Conservation (phyloP, 2,329 filamentous ascomycete species). For the Mollisia scopiformis region DNA sequence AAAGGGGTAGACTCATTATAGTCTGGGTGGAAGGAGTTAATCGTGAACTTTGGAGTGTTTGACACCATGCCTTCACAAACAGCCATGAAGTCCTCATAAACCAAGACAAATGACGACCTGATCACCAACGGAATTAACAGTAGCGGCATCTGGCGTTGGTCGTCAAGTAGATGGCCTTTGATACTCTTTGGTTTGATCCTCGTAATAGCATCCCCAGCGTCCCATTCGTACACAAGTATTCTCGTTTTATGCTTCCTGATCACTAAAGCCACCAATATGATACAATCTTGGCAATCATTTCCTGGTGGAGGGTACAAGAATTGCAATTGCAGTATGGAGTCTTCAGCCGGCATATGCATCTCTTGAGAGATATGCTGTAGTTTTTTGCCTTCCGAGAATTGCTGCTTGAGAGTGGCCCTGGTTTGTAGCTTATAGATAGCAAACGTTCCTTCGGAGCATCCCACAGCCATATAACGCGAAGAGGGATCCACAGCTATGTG, state of each 20-base stretch:
- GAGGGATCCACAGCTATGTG: slow-evolving; percentile 78
- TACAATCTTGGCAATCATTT: slow-evolving; percentile 68
- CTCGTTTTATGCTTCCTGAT: slow-evolving; percentile 51
- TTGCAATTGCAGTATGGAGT: slow-evolving; percentile 82
- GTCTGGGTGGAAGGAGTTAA: slow-evolving; percentile 47
- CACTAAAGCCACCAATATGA: slow-evolving; percentile 75
- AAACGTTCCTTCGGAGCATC: slow-evolving; percentile 71
- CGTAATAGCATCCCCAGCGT: slow-evolving; percentile 51
- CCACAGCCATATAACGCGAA: slow-evolving; percentile 69
- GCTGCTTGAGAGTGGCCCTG: slow-evolving; percentile 52
- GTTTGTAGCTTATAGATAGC: slow-evolving; percentile 71
- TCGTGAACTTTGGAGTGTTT: slow-evolving; percentile 51
- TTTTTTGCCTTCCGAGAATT: slow-evolving; percentile 47
- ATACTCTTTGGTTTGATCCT: slow-evolving; percentile 50
- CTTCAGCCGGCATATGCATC: slow-evolving; percentile 51
- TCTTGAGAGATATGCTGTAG: slow-evolving; percentile 60
- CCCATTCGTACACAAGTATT: slow-evolving; percentile 65
- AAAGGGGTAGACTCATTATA: slow-evolving; percentile 46
- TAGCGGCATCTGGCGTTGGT: slow-evolving; percentile 61
- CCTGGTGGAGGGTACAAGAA: slow-evolving; percentile 75
- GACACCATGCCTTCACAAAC: slow-evolving; percentile 58
- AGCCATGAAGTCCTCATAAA: slow-evolving; percentile 62
- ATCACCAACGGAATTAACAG: slow-evolving; percentile 74
- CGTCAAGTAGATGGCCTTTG: slow-evolving; percentile 52
- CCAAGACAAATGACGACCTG: slow-evolving; percentile 69